A percentile compares a stretch with the other conserved stretches of the same genome.
Conservation (phyloP, 371 early-diverging fungal genomes). For the Mucor saturninus region DNA sequence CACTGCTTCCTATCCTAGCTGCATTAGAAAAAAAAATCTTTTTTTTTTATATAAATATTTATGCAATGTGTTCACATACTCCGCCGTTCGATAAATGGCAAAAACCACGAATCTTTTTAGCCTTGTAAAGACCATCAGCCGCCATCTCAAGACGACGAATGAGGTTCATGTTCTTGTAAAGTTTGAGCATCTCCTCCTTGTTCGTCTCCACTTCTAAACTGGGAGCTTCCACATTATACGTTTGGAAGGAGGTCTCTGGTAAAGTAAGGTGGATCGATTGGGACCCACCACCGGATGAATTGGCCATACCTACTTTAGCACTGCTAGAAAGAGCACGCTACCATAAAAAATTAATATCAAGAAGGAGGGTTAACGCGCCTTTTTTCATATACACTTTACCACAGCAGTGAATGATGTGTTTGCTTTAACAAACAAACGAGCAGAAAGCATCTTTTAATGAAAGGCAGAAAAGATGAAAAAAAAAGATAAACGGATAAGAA, state of each 20-base stretch:
- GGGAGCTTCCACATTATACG: constrained; percentile 73
- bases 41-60: too few species aligned
- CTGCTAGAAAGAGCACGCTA: constrained; percentile 1
- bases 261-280: constrained; percentile 41
- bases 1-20: constrained; percentile 86
- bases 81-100: constrained; percentile 99
- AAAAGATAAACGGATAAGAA: not conserved
- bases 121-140: constrained; percentile 95
- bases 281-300: not conserved
- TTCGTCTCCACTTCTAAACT: constrained; percentile 59
- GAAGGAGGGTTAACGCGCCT: not conserved
- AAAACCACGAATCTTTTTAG: constrained; percentile 97
- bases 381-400: not conserved
- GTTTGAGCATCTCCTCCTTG: constrained; percentile 74
- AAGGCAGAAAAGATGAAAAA: not conserved
- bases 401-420: not conserved
- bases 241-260: constrained; percentile 64
- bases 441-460: constrained; percentile 2
- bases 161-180: constrained; percentile 88
- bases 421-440: constrained; percentile 1
- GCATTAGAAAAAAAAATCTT: constrained; percentile 2
- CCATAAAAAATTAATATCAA: not conserved
- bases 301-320: not conserved
- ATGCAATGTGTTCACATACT: constrained; percentile 44
- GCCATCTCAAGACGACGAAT: constrained; percentile 96